Conservation (phyloP, 495 filamentous ascomycete species). For the Tuber melanosporum region DNA sequence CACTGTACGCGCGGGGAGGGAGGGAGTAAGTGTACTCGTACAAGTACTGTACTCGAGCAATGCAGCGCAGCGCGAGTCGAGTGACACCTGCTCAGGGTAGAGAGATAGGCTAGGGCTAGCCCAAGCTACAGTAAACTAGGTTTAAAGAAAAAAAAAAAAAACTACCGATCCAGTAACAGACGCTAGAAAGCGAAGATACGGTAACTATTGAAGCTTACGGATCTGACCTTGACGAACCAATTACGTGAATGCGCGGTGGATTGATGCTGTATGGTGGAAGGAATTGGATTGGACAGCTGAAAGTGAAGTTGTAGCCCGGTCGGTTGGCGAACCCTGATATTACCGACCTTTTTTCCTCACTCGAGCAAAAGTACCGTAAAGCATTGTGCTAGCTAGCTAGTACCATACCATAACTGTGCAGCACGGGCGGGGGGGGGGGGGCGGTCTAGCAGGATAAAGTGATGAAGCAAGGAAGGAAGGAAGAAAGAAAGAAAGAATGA, state of each 20-base stretch:
- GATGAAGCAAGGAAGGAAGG: too few species aligned
- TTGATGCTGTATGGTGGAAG: background rate
- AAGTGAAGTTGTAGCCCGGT: background rate
- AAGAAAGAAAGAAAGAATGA: background rate
- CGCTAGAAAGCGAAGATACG: background rate
- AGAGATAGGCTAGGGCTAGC: background rate
- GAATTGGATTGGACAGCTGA: background rate
- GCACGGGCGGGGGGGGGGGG: background rate
- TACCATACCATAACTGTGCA: background rate
- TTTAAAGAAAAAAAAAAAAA: background rate
- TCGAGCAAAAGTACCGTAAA: background rate
- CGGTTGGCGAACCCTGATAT: background rate
- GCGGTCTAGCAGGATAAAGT: background rate
- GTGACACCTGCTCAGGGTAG: background rate
- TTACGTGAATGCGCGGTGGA: background rate
- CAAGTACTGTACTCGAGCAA: background rate
- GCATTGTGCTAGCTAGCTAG: background rate
- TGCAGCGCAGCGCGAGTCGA: background rate
- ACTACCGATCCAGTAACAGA: background rate
- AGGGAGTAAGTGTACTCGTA: background rate
- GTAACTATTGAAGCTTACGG: background rate
- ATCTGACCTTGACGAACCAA: background rate
- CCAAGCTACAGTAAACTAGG: background rate
- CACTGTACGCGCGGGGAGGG: background rate
- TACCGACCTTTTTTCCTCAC: background rate